Evolutionary conservation across 495 filamentous ascomycete species (phyloP).

Genomic region (Aspergillus heteromorphus): DNA sequence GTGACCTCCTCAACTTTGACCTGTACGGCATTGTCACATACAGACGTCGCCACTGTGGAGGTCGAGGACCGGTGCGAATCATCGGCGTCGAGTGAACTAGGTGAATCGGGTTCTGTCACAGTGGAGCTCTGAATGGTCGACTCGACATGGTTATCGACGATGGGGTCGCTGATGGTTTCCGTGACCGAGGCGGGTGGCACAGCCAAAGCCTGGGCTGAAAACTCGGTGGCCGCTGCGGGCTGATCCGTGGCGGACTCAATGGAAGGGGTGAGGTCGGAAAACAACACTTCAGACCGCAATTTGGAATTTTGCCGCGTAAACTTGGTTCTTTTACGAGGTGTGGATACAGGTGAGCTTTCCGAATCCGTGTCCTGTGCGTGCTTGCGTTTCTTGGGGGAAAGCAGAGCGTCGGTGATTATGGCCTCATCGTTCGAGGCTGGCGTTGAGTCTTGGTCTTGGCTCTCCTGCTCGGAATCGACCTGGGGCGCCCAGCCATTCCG

Average conservation of each 20-base stretch:
- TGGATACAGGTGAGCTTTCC: conserved; percentile 26
- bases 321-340: conserved; percentile 34
- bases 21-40: conserved; percentile 23
- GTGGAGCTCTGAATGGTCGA: conserved; percentile 3
- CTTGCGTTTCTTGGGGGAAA: conserved; percentile 39
- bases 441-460: conserved; percentile 33
- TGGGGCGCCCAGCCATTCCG: conserved; percentile 73
- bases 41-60: conserved; percentile 36
- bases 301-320: conserved; percentile 38
- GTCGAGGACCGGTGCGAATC: conserved; percentile 34
- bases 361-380: conserved; percentile 32
- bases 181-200: conserved; percentile 10
- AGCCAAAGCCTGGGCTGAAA: not conserved
- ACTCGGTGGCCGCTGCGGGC: conserved; percentile 9
- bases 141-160: not conserved
- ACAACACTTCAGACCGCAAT: conserved; percentile 34
- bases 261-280: conserved; percentile 21
- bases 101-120: conserved; percentile 26
- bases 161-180: conserved; percentile 7
- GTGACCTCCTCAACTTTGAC: conserved; percentile 23
- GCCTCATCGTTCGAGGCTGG: conserved; percentile 29
- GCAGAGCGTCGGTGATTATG: conserved; percentile 22
- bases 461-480: conserved; percentile 32
- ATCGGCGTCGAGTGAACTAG: conserved; percentile 24
- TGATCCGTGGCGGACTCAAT: conserved; percentile 14